These are phyloP conservation scores for Tardiomyces blankii DNA, from an alignment of 1,139 yeast genomes.

Conservation along the genomic window DNA sequence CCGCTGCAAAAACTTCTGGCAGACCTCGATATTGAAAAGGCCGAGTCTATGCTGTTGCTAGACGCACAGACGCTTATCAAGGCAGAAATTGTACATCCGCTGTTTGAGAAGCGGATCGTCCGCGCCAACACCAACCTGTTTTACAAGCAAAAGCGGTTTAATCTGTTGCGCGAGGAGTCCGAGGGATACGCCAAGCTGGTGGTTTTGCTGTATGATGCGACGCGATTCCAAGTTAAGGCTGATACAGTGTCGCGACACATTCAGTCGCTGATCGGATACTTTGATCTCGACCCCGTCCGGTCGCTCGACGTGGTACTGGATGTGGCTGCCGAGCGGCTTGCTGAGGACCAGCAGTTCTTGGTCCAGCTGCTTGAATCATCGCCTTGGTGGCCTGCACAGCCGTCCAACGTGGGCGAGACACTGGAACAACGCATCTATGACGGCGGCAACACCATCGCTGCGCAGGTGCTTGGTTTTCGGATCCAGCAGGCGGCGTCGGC, in stretches of 20 bases:
- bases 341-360: constrained; percentile 36
- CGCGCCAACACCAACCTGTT: constrained; percentile 35
- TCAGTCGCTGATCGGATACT: constrained; percentile 61
- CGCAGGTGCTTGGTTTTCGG: constrained; percentile 16
- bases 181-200: constrained; percentile 72
- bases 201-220: constrained; percentile 33
- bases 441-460: constrained; percentile 54
- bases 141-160: constrained; percentile 64
- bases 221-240: constrained; percentile 23
- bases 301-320: constrained; percentile 54
- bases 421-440: constrained; percentile 1
- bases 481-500: neutral
- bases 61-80: neutral
- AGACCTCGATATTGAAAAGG: neutral
- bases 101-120: constrained; percentile 23
- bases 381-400: constrained; percentile 30
- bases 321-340: constrained; percentile 36
- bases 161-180: constrained; percentile 63
- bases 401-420: neutral
- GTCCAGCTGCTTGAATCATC: constrained; percentile 40
- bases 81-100: neutral
- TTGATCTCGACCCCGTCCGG: constrained; percentile 64
- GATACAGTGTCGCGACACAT: constrained; percentile 40
- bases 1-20: neutral
- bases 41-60: neutral